Evolutionary conservation across 192 early-diverging fungal genomes (phyloP).

Genomic region (Gryganskiella cystojenkinii): DNA sequence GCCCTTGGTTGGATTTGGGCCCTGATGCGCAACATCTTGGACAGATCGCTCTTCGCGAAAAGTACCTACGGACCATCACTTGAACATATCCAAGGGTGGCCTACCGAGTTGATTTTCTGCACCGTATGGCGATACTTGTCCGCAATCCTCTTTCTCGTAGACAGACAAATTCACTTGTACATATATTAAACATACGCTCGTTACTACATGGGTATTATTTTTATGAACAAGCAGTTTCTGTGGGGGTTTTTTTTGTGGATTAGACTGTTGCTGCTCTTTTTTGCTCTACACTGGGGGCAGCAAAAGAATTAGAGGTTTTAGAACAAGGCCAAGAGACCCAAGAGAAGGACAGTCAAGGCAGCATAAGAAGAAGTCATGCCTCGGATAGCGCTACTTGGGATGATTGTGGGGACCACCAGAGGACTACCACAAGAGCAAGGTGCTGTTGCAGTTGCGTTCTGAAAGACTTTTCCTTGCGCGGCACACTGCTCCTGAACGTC

Average conservation of each 20-base stretch:
- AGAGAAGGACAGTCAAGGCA: conserved; percentile 21
- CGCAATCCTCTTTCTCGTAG: no score
- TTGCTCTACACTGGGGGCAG: not conserved
- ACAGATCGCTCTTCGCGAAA: not conserved
- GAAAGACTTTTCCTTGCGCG: conserved; percentile 24
- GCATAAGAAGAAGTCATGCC: conserved; percentile 26
- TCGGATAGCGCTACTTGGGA: not conserved
- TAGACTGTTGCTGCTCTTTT: no score
- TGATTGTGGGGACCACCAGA: conserved; percentile 16
- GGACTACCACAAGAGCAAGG: conserved; percentile 24
- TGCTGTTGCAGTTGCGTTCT: conserved; percentile 7
- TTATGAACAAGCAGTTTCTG: no score
- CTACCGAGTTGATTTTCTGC: no score
- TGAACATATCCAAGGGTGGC: no score
- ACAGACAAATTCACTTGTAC: no score
- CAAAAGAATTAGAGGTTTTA: no score
- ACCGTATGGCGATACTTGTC: no score
- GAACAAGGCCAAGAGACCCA: conserved; percentile 23
- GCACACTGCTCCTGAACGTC: conserved; percentile 43
- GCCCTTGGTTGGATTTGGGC: conserved; percentile 30
- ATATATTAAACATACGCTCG: no score
- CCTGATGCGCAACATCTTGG: conserved; percentile 27
- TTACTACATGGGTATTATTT: no score
- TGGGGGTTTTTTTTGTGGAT: no score
- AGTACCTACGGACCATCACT: not conserved